Percentiles rank a stretch among this genome's conserved stretches.
Evolutionary conservation across 202 grass and related monocot species (phyloP).

Genomic region (Panicum hallii): DNA sequence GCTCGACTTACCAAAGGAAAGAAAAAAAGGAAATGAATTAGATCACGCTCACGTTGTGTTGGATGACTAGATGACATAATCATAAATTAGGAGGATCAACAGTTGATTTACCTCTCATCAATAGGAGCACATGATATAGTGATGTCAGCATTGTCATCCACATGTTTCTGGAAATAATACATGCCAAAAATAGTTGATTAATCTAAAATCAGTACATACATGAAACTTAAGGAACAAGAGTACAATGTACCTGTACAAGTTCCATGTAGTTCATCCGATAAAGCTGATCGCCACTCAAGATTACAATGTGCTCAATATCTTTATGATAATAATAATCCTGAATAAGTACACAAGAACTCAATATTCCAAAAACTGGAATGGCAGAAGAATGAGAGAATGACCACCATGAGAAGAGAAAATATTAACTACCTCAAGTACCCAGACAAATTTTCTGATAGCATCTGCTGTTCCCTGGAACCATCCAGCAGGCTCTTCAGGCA

Average conservation of each 20-base stretch:
- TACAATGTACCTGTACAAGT: constrained; percentile 61
- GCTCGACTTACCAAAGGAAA: constrained; percentile 56
- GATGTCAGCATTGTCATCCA: constrained; percentile 76
- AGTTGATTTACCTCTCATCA: constrained; percentile 57
- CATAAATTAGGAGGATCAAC: constrained; percentile 10
- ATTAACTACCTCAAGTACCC: constrained; percentile 75
- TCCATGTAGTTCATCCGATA: constrained; percentile 90
- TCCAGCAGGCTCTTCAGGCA: constrained; percentile 64
- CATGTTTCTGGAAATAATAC: constrained; percentile 64
- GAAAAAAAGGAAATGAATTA: constrained; percentile 31
- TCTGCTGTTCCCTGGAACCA: constrained; percentile 92
- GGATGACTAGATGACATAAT: constrained; percentile 6
- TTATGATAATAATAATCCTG: constrained; percentile 79
- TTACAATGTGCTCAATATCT: constrained; percentile 67
- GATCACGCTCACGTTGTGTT: constrained; percentile 7
- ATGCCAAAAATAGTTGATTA: constrained; percentile 11
- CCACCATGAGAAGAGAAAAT: constrained; percentile 4
- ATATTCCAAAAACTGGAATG: not conserved
- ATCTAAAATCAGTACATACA: constrained; percentile 26
- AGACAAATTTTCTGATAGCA: constrained; percentile 81
- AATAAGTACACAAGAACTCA: constrained; percentile 11
- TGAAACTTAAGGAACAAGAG: not conserved
- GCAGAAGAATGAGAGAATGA: constrained; percentile 11
- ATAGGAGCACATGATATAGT: constrained; percentile 64
- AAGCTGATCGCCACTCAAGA: constrained; percentile 76